Base-by-base conservation (phyloP, 169 alveolate species). In the Cryptosporidium ubiquitum region DNA sequence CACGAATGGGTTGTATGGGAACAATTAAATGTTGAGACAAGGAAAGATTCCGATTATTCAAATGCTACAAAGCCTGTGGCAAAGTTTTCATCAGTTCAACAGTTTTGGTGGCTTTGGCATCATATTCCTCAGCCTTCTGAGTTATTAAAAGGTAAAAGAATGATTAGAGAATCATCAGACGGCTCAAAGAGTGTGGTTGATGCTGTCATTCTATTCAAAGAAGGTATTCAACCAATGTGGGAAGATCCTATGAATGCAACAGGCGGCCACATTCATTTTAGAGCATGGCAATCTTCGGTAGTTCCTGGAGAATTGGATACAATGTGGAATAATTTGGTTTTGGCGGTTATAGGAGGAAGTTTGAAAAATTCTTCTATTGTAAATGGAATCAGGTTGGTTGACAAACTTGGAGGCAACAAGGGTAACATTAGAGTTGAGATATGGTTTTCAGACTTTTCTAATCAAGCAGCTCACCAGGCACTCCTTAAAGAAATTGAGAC, bases 1-100 rank as follows among this genome's bases (percentile, higher is more conserved):
- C 92, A 93, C 60, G 94, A 91, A 86, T 94, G 96, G 96, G 96
- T 94, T 12, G 93, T 94, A 69, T 94, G 96, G 96, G 96, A 94
- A 74, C 96, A 94, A 84, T 69, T 92, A 31, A 94, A 86, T 18
- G 93, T 91, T 55, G 93, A 92, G 66, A 75, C 93, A 60, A 92
- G 94, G 39, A 92, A 91, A 58, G 91, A 86, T 44, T 69, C 71
- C 47, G 96, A 94, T 91, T 94, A 94, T 79, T 93, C 94, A 57
- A 94, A 93, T 84, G 94, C 93, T 84, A 94, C 96, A 61, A 94
- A 92, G 86, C 96, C 96, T 10, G 89, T 94, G 84, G 96, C 94
- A n/a, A 91, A 93, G 49, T 94, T 94, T 91, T 93, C 94, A 84
- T 91, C 96, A 29, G 96, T 94, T 47, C 91, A 84, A 89, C 92